Percentiles rank a stretch among this genome's conserved stretches.
phyloP scores from a whole-genome alignment of 176 grass and related monocot genomes.

The Elaeis guineensis region DNA sequence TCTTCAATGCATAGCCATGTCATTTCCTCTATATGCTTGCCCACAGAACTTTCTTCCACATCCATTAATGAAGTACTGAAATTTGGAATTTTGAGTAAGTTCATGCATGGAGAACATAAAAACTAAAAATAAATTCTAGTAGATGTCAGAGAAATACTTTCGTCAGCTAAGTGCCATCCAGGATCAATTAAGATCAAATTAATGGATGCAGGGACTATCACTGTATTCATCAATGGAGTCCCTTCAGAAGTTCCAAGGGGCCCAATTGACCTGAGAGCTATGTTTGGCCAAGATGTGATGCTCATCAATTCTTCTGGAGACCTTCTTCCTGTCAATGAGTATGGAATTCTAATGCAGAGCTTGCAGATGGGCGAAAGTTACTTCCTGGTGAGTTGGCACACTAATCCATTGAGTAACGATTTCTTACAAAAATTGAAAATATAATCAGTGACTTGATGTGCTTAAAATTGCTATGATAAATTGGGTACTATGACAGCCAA shows the following conservation, averaged over 20 bases:
- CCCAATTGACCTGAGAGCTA: constrained; percentile 68
- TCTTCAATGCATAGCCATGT: too few species aligned
- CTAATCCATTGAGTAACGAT: not conserved
- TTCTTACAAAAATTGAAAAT: not conserved
- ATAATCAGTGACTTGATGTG: too few species aligned
- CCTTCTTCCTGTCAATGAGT: constrained; percentile 77
- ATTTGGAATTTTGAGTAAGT: too few species aligned
- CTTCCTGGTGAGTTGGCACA: constrained; percentile 51
- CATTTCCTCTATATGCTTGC: too few species aligned
- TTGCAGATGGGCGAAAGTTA: constrained; percentile 93
- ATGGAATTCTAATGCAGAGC: constrained; percentile 72
- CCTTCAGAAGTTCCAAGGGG: constrained; percentile 70
- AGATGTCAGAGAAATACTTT: too few species aligned
- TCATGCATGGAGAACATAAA: too few species aligned
- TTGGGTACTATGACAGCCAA: too few species aligned
- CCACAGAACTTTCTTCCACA: too few species aligned
- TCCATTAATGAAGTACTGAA: too few species aligned
- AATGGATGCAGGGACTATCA: constrained; percentile 68
- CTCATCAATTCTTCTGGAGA: constrained; percentile 62
- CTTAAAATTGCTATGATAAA: too few species aligned
- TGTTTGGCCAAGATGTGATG: constrained; percentile 83
- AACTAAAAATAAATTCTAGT: too few species aligned
- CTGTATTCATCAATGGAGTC: constrained; percentile 92
- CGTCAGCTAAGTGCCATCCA: too few species aligned
- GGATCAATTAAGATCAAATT: not conserved